Percentiles rank a stretch among this genome's conserved stretches.
phyloP scores from a whole-genome alignment of 1,284 basidiomycete genomes.

The Earliella scabrosa region DNA sequence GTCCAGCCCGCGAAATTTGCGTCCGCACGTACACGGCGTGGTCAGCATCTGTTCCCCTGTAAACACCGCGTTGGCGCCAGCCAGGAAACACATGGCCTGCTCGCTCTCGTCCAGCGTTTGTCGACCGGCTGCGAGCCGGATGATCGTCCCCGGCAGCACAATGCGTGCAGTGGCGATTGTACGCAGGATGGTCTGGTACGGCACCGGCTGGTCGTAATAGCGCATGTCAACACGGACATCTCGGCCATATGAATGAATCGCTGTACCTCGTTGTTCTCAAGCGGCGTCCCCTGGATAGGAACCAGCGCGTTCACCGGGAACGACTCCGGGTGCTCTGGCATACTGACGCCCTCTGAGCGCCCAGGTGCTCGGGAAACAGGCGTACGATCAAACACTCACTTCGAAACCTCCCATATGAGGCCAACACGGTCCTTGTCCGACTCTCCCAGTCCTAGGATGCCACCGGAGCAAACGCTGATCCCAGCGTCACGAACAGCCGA shows the following conservation, averaged over 20 bases:
- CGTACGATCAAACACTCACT: slow-evolving; percentile 50
- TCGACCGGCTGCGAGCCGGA: slow-evolving; percentile 93
- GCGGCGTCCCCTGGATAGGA: slow-evolving; percentile 75
- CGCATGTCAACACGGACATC: not conserved
- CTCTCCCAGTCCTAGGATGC: slow-evolving; percentile 95
- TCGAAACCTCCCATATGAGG: slow-evolving; percentile 92
- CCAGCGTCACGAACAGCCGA: slow-evolving; percentile 91
- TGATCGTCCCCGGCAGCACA: slow-evolving; percentile 91
- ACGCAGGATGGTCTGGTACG: slow-evolving; percentile 85
- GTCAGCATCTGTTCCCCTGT: slow-evolving; percentile 98
- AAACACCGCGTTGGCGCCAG: slow-evolving; percentile 97
- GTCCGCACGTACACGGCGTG: slow-evolving; percentile 79
- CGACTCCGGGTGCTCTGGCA: slow-evolving; percentile 95
- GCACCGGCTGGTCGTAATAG: slow-evolving; percentile 60
- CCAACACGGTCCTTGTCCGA: slow-evolving; percentile 90
- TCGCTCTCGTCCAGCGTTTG: slow-evolving; percentile 91
- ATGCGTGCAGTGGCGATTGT: slow-evolving; percentile 96
- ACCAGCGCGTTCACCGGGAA: slow-evolving; percentile 98
- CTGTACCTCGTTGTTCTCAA: slow-evolving; percentile 71
- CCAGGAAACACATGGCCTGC: slow-evolving; percentile 98
- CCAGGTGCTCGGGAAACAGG: not conserved
- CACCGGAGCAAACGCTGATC: slow-evolving; percentile 97
- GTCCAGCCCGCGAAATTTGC: slow-evolving; percentile 13
- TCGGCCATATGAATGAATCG: not conserved
- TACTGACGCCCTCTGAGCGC: slow-evolving; percentile 48